Conservation (phyloP, 1,284 basidiomycete species). For the Ceratobasidium papillatum region DNA sequence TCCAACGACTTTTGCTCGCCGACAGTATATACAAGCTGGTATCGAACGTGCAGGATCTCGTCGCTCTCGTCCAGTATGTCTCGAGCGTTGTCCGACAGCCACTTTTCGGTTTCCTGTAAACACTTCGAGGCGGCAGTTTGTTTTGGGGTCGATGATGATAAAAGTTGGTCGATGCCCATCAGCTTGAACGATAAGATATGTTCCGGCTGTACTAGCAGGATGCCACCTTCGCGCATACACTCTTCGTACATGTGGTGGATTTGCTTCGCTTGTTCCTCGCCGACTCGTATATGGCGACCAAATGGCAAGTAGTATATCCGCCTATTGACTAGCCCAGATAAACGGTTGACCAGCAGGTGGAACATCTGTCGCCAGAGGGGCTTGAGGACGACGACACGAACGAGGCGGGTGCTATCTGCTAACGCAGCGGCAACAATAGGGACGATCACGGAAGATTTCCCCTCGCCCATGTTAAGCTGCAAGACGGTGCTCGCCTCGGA, state of each 20-base stretch:
- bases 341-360: conserved; percentile 56
- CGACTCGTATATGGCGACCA: too few relatives aligned
- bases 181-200: conserved; percentile 63
- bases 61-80: conserved; percentile 66
- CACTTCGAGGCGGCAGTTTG: conserved; percentile 27
- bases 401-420: too few relatives aligned
- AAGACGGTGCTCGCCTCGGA: conserved; percentile 54
- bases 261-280: too few relatives aligned
- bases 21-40: too few relatives aligned
- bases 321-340: conserved; percentile 58
- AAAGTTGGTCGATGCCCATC: conserved; percentile 54
- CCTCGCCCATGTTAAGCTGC: too few relatives aligned
- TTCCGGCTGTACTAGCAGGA: conserved; percentile 62
- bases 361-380: conserved; percentile 59
- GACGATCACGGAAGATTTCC: too few relatives aligned
- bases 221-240: too few relatives aligned
- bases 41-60: conserved; percentile 60
- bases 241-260: too few relatives aligned
- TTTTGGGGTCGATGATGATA: conserved; percentile 30
- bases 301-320: conserved; percentile 62
- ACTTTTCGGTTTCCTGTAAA: conserved; percentile 50
- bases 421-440: too few relatives aligned
- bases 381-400: too few relatives aligned
- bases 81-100: conserved; percentile 53
- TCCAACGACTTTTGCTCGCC: conserved; percentile 54